Conservation (phyloP, 2,329 filamentous ascomycete species). For the Coniochaeta sp. region DNA sequence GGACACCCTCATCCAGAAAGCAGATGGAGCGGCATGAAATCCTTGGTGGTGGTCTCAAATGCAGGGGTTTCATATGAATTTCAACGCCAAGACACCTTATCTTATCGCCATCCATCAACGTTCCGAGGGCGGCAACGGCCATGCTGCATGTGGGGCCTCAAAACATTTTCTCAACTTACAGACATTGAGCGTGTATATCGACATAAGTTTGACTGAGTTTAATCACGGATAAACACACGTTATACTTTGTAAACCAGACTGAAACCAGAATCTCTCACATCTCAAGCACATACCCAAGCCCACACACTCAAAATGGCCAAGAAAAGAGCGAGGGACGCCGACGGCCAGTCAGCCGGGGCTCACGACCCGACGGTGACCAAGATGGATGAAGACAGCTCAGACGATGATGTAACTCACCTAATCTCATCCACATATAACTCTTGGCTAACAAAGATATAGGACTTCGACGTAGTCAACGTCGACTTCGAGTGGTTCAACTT, state of each 20-base stretch:
- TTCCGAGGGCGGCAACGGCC: too few relatives aligned
- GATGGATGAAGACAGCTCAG: slow-evolving; percentile 41
- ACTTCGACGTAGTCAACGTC: slow-evolving; percentile 86
- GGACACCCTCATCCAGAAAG: too few relatives aligned
- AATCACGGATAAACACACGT: too few relatives aligned
- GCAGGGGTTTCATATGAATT: neutral
- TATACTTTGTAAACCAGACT: too few relatives aligned
- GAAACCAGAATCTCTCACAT: neutral
- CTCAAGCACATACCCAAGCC: too few relatives aligned
- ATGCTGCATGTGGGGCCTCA: too few relatives aligned
- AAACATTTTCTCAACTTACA: neutral
- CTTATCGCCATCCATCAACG: too few relatives aligned
- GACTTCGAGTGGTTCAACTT: slow-evolving; percentile 99
- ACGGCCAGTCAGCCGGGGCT: slow-evolving; percentile 16
- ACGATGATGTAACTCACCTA: slow-evolving; percentile 36
- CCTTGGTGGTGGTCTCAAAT: neutral
- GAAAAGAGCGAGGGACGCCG: slow-evolving; percentile 28
- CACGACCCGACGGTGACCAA: slow-evolving; percentile 19
- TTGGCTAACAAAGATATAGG: slow-evolving; percentile 39
- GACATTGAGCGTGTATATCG: too few relatives aligned
- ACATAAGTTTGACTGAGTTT: too few relatives aligned
- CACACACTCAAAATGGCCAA: slow-evolving; percentile 26
- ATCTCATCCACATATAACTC: neutral
- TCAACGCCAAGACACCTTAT: too few relatives aligned
- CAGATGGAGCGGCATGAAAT: too few relatives aligned